Percentiles rank a stretch among this genome's conserved stretches.
These are phyloP conservation scores for Coniosporium tulheliwenetii DNA, from an alignment of 2,329 filamentous ascomycete species.

Conservation along the genomic window DNA sequence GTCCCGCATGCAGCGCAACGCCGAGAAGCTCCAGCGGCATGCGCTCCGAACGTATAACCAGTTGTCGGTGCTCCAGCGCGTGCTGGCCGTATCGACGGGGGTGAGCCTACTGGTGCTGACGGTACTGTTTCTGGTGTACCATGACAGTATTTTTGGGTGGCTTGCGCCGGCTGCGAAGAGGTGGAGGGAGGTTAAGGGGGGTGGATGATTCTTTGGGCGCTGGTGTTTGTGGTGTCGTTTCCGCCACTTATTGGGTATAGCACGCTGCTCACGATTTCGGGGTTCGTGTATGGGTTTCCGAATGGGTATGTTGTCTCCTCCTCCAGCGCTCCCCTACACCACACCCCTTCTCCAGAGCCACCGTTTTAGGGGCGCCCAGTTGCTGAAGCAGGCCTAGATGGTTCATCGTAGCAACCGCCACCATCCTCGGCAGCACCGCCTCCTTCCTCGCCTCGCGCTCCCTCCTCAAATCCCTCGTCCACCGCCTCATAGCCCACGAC, in stretches of 20 bases:
- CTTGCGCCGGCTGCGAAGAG: slow-evolving; percentile 57
- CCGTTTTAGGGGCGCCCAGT: no score
- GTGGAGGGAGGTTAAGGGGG: slow-evolving; percentile 64
- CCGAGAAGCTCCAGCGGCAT: slow-evolving; percentile 28
- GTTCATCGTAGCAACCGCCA: slow-evolving; percentile 68
- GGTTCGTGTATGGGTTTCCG: slow-evolving; percentile 57
- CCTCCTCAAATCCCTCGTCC: slow-evolving; percentile 62
- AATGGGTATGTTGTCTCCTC: slow-evolving; percentile 41
- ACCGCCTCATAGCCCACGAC: slow-evolving; percentile 66
- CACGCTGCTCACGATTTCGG: slow-evolving; percentile 53
- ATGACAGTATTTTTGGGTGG: slow-evolving; percentile 61
- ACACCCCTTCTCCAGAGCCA: neutral
- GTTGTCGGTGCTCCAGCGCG: slow-evolving; percentile 45
- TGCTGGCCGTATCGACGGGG: slow-evolving; percentile 37
- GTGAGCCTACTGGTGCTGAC: slow-evolving; percentile 46
- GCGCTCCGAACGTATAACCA: slow-evolving; percentile 35
- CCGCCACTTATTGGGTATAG: slow-evolving; percentile 82
- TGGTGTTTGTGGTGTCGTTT: slow-evolving; percentile 65
- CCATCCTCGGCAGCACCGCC: slow-evolving; percentile 58
- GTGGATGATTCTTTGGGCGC: slow-evolving; percentile 57
- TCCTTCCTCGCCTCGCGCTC: slow-evolving; percentile 73
- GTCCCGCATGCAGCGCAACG: slow-evolving; percentile 25
- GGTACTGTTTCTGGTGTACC: slow-evolving; percentile 62
- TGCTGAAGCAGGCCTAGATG: slow-evolving; percentile 38
- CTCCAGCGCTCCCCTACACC: neutral